Base-by-base conservation (phyloP, 495 filamentous ascomycete genomes). In the Trichoderma virens region DNA sequence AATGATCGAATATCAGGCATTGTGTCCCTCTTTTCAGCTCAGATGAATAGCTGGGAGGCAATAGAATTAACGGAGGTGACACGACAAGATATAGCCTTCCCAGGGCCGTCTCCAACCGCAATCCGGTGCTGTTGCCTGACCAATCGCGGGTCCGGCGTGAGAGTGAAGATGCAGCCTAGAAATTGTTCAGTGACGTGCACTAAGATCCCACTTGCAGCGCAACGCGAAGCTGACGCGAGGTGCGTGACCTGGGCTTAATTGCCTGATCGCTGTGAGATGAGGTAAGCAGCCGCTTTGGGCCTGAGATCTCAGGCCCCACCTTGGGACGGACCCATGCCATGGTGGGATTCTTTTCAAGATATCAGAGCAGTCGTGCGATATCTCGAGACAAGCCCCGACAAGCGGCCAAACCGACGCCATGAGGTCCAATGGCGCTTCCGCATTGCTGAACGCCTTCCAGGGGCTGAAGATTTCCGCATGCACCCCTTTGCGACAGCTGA, bases 1-100 rank as follows among this genome's bases (percentile, higher is more conserved):
- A 93, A 96, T 67, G 76, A 87, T 61, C 91, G 79, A 65, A 95
- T 95, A 79, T 95, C 91, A 65, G 90, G 83, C 89, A 91, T 93
- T 41, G 43, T 67, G 67, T 54, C 39, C 7, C 18, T 20, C 9
- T 14, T 3, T 27, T 63, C 39, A 16, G 20, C 5, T n/a, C 2
- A 65, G 27, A 47, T 28, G 16, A 20, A 63, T 34, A 25, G 51
- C 59, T 23, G 31, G 20, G 20, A 34, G 31, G 20, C 20, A 38
- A 35, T 9, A 30, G 27, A 30, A 61, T 25, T 20, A 27, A 61
- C 20, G 31, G 20, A 23, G 32, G 31, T n/a, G n/a, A n/a, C n/a
- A 30, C 5, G 27, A 31, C 18, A 31, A 31, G 9, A 16, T 16
- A 35, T 35, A 20, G 27, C 27, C 28, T 35, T 61, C 2, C 30